These are phyloP conservation scores for Coemansia umbellata DNA, from an alignment of 192 early-diverging fungal species.

Conservation along the genomic window DNA sequence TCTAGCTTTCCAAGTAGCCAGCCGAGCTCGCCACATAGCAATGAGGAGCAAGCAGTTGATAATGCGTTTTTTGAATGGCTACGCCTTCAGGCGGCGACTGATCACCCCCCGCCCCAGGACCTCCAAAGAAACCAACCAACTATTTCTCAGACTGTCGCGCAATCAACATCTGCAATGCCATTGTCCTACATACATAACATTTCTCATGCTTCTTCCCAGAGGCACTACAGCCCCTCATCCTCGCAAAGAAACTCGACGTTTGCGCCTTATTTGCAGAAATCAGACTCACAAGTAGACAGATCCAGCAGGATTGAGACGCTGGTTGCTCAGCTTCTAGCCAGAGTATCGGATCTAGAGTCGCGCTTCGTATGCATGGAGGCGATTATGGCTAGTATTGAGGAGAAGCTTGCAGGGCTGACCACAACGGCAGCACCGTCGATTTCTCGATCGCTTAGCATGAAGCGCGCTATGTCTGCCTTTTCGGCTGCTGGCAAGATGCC, in stretches of 20 bases:
- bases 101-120: not conserved
- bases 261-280: no score
- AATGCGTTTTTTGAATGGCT: constrained; percentile 24
- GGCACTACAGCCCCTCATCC: constrained; percentile 8
- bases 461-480: constrained; percentile 1
- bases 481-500: constrained; percentile 14
- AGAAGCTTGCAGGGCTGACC: constrained; percentile 19
- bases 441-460: constrained; percentile 13
- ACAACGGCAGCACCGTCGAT: not conserved
- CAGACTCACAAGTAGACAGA: not conserved
- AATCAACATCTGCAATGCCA: not conserved
- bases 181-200: not conserved
- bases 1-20: not conserved
- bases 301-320: not conserved
- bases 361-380: constrained; percentile 40
- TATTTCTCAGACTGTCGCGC: constrained; percentile 3
- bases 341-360: constrained; percentile 34
- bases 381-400: constrained; percentile 26
- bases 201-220: constrained; percentile 4
- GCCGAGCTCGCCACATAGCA: not conserved
- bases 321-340: constrained; percentile 5
- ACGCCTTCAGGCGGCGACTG: constrained; percentile 6
- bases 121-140: not conserved
- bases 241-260: not conserved
- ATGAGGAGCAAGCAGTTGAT: not conserved